Conservation (phyloP, 2,329 filamentous ascomycete genomes). For the Lizonia empirigonia region DNA sequence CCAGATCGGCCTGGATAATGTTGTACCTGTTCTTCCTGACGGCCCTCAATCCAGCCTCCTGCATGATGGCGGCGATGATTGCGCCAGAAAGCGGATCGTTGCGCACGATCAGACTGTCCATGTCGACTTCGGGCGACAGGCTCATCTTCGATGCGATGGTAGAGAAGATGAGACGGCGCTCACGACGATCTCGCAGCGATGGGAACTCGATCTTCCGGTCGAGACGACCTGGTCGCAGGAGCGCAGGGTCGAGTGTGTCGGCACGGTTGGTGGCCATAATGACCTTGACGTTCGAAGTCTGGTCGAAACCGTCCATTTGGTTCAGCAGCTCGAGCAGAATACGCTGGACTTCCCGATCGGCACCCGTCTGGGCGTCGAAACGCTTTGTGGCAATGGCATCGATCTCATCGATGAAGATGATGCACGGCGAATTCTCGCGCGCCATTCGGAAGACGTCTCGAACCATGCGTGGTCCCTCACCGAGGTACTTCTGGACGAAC, state of each 20-base stretch:
- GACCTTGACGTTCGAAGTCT: conserved; percentile 98
- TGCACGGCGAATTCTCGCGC: conserved; percentile 94
- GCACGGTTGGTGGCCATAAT: conserved; percentile 99
- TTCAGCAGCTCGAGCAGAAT: conserved; percentile 96
- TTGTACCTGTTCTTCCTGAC: conserved; percentile 99
- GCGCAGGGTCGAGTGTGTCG: conserved; percentile 92
- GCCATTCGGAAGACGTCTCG: conserved; percentile 99
- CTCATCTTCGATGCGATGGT: conserved; percentile 99
- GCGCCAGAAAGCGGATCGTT: conserved; percentile 96
- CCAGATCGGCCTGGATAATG: conserved; percentile 95
- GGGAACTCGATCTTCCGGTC: conserved; percentile 99
- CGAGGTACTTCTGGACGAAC: conserved; percentile 98
- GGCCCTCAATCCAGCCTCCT: conserved; percentile 91
- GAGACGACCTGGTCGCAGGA: conserved; percentile 91
- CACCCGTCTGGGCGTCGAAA: conserved; percentile 97
- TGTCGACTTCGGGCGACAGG: conserved; percentile 90
- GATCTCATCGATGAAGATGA: conserved; percentile 99
- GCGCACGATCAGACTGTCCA: conserved; percentile 93
- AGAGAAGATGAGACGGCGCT: conserved; percentile 93
- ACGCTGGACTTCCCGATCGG: conserved; percentile 97
- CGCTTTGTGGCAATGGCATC: conserved; percentile 99
- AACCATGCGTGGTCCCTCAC: conserved; percentile 97
- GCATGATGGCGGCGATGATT: conserved; percentile 98
- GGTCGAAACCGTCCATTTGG: conserved; percentile 99
- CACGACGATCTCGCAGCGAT: conserved; percentile 88